Conservation (phyloP, 495 filamentous ascomycete genomes). For the Penicillium roqueforti region DNA sequence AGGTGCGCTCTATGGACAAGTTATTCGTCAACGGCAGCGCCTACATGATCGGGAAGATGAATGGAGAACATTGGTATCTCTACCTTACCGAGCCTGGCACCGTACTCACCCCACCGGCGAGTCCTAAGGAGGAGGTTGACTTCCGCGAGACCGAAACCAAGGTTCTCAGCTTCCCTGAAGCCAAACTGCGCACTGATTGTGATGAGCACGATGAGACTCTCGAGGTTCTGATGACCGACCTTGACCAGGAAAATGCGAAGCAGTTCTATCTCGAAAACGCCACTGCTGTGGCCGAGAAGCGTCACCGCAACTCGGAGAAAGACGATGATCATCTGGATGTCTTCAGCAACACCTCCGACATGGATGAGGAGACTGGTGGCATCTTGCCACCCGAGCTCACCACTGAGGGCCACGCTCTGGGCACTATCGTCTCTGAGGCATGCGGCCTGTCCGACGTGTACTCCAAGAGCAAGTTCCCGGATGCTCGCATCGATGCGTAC, state of each 20-base stretch:
- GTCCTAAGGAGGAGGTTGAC: conserved; percentile 53
- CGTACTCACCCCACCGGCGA: conserved; percentile 78
- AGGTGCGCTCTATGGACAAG: conserved; percentile 85
- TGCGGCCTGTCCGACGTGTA: conserved; percentile 92
- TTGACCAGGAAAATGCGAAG: conserved; percentile 87
- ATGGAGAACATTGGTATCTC: conserved; percentile 98
- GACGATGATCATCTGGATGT: conserved; percentile 63
- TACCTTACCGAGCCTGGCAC: conserved; percentile 88
- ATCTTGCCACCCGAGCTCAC: conserved; percentile 68
- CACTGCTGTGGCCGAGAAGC: conserved; percentile 80
- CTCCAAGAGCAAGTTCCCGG: conserved; percentile 78
- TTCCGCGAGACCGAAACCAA: conserved; percentile 63
- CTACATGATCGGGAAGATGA: conserved; percentile 99
- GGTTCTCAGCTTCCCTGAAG: conserved; percentile 50
- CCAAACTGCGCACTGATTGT: conserved; percentile 31
- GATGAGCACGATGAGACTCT: conserved; percentile 79
- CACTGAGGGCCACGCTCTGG: conserved; percentile 91
- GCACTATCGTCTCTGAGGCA: conserved; percentile 84
- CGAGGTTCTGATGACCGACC: conserved; percentile 97
- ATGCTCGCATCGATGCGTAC: conserved; percentile 93
- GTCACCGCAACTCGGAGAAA: conserved; percentile 52
- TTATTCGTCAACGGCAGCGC: conserved; percentile 90
- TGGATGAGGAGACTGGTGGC: conserved; percentile 53
- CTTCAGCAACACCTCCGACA: conserved; percentile 72
- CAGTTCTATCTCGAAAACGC: conserved; percentile 96